Percentiles rank a stretch among this genome's conserved stretches.
Conservation (phyloP, 2,329 filamentous ascomycete genomes). For the Pseudocercospora macadamiae region DNA sequence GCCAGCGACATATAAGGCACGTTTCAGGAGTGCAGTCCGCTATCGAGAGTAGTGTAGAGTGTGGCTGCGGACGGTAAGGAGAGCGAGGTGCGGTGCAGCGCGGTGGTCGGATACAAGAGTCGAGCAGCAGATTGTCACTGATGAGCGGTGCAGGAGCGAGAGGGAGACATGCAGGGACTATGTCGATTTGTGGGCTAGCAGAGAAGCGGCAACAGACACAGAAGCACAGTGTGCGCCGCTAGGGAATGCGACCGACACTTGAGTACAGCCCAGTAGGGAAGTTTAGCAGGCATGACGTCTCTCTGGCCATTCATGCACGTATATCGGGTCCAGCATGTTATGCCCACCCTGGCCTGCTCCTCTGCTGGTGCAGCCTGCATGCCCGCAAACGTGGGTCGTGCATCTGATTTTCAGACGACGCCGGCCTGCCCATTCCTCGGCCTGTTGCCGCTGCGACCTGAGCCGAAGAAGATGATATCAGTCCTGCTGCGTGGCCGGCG, state of each 20-base stretch:
- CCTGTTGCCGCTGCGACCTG: not conserved
- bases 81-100: too few relatives aligned
- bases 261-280: slow-evolving; percentile 1
- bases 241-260: not conserved
- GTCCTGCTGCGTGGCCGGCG: not conserved
- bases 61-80: not conserved
- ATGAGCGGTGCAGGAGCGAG: slow-evolving; percentile 1
- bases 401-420: not conserved
- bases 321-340: not conserved
- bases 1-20: not conserved
- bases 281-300: not conserved
- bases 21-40: not conserved
- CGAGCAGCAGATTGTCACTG: slow-evolving; percentile 8
- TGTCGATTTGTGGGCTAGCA: not conserved
- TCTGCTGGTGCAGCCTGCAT: too few relatives aligned
- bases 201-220: not conserved
- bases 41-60: not conserved
- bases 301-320: not conserved
- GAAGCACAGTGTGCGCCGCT: not conserved
- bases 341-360: not conserved
- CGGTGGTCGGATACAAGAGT: not conserved
- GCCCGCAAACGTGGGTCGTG: not conserved
- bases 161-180: slow-evolving; percentile 12
- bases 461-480: not conserved
- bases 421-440: not conserved